phyloP scores from a whole-genome alignment of 495 filamentous ascomycete species.

The Mytilinidion resinicola region DNA sequence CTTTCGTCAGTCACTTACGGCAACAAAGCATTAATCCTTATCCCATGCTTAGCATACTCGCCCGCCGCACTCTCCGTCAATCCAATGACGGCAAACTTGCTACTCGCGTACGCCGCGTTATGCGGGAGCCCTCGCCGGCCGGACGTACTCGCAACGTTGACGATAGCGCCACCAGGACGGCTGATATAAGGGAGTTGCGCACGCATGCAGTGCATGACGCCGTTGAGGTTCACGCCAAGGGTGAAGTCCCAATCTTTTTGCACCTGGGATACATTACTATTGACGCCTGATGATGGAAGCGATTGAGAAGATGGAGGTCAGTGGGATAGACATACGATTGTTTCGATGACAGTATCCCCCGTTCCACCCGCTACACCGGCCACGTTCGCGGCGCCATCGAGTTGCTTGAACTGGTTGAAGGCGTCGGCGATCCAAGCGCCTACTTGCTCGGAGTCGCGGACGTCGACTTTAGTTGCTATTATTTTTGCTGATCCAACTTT shows the following conservation, averaged over 20 bases:
- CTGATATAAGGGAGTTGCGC: conserved; percentile 17
- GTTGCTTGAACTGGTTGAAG: neutral
- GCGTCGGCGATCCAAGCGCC: neutral
- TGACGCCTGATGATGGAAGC: neutral
- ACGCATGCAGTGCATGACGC: conserved; percentile 28
- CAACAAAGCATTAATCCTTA: conserved; percentile 49
- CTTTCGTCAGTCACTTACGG: no score
- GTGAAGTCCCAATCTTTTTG: conserved; percentile 25
- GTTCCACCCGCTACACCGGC: neutral
- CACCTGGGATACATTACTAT: neutral
- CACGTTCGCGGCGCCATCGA: neutral
- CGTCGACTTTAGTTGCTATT: neutral
- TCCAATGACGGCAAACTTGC: conserved; percentile 50
- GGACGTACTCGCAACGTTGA: conserved; percentile 50
- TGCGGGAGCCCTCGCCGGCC: conserved; percentile 46
- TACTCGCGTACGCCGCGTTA: conserved; percentile 49
- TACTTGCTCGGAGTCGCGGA: neutral
- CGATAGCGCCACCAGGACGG: conserved; percentile 36
- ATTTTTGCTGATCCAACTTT: neutral
- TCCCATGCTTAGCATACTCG: conserved; percentile 46
- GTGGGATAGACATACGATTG: neutral
- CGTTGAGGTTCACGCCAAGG: conserved; percentile 29
- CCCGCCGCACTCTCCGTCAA: conserved; percentile 51
- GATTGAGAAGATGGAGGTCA: neutral
- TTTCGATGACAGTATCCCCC: neutral